Percentiles rank a stretch among this genome's conserved stretches.
Conservation (phyloP, 2,329 filamentous ascomycete genomes). For the Cladosporium sphaerospermum region DNA sequence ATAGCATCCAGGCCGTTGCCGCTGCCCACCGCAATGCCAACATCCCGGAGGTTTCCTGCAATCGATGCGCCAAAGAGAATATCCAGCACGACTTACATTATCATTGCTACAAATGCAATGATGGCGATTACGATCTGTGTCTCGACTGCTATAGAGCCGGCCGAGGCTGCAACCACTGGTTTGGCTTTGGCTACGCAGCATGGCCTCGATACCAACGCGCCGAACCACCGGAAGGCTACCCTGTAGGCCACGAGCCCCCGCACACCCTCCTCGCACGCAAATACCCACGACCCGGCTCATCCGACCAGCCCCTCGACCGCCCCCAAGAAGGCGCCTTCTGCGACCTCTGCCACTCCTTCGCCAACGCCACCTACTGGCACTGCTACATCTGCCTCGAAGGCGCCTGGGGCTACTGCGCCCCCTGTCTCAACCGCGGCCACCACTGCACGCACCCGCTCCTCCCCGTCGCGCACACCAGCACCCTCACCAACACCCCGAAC, state of each 20-base stretch:
- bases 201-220: slow-evolving; percentile 40
- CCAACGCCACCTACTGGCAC: slow-evolving; percentile 84
- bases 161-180: slow-evolving; percentile 79
- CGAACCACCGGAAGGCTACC: slow-evolving; percentile 37
- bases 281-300: slow-evolving; percentile 31
- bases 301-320: slow-evolving; percentile 44
- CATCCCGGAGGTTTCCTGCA: slow-evolving; percentile 43
- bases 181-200: slow-evolving; percentile 73
- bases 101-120: slow-evolving; percentile 65
- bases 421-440: slow-evolving; percentile 74
- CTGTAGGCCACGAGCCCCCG: slow-evolving; percentile 39
- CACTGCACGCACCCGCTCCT: slow-evolving; percentile 78
- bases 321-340: slow-evolving; percentile 82
- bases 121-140: slow-evolving; percentile 73
- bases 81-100: slow-evolving; percentile 87
- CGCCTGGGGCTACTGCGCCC: slow-evolving; percentile 90
- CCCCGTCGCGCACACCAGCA: slow-evolving; percentile 58
- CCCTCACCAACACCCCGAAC: slow-evolving; percentile 12
- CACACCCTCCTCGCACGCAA: slow-evolving; percentile 48
- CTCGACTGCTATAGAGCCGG: slow-evolving; percentile 70
- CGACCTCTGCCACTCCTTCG: slow-evolving; percentile 63
- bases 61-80: slow-evolving; percentile 60
- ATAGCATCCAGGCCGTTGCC: not conserved
- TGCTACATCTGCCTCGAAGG: slow-evolving; percentile 83
- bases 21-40: not conserved